Conservation (phyloP, 176 grass and related monocot genomes). For the Alopecurus myosuroides region DNA sequence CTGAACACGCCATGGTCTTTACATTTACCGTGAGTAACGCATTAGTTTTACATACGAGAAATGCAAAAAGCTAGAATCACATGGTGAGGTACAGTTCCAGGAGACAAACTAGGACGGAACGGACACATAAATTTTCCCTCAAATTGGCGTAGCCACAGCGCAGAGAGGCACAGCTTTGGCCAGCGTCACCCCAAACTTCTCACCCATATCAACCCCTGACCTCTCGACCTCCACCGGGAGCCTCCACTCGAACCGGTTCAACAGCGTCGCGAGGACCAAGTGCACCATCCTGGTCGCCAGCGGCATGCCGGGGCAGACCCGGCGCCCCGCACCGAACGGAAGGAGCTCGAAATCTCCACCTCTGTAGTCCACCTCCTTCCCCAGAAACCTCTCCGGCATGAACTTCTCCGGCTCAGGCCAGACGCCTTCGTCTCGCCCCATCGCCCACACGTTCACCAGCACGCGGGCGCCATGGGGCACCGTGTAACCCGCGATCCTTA, state of each 20-base stretch:
- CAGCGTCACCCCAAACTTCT: constrained; percentile 6
- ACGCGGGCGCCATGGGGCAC: constrained; percentile 10
- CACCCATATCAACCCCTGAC: constrained; percentile 24
- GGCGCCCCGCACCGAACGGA: constrained; percentile 2
- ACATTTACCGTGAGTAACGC: too few relatives aligned
- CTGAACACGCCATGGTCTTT: too few relatives aligned
- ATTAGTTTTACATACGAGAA: too few relatives aligned
- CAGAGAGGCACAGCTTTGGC: not conserved
- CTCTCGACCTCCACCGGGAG: not conserved
- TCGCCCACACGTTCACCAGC: constrained; percentile 26
- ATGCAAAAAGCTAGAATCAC: too few relatives aligned
- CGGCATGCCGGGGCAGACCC: not conserved
- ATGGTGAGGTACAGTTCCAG: too few relatives aligned
- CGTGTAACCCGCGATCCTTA: not conserved
- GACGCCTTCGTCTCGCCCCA: not conserved
- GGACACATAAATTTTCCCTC: not conserved
- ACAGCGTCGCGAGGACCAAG: constrained; percentile 2
- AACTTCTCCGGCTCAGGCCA: constrained; percentile 15
- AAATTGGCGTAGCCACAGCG: not conserved
- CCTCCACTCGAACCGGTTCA: constrained; percentile 8
- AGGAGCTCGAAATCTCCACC: constrained; percentile 20
- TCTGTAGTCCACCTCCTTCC: not conserved
- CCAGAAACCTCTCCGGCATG: constrained; percentile 34
- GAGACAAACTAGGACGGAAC: not conserved
- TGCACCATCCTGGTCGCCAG: constrained; percentile 19